A percentile compares a stretch with the other conserved stretches of the same genome.
phyloP scores from a whole-genome alignment of 495 filamentous ascomycete species.

The Penicillium dipodomyicola region DNA sequence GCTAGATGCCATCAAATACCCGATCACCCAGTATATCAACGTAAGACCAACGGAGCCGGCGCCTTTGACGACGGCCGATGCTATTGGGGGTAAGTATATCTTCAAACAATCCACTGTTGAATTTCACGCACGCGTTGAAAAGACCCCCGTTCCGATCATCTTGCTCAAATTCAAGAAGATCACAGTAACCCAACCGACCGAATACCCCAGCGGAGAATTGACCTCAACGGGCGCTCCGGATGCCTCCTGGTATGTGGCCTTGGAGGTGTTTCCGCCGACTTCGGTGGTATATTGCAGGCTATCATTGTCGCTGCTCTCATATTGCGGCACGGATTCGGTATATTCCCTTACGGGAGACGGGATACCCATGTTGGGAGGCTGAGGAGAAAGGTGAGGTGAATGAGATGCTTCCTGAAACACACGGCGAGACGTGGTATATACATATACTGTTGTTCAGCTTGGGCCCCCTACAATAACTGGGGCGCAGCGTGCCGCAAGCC shows the following conservation, averaged over 20 bases:
- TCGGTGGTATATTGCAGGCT: conserved; percentile 50
- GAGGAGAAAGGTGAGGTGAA: neutral
- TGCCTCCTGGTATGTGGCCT: conserved; percentile 60
- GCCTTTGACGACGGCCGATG: conserved; percentile 48
- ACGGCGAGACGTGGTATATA: neutral
- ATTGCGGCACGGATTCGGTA: neutral
- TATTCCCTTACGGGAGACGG: neutral
- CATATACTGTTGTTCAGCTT: neutral
- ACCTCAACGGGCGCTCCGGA: conserved; percentile 61
- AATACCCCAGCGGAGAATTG: conserved; percentile 58
- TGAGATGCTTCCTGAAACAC: no score
- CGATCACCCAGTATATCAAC: conserved; percentile 61
- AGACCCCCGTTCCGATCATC: conserved; percentile 67
- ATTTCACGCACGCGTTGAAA: conserved; percentile 55
- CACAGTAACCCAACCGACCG: conserved; percentile 53
- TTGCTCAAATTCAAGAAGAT: conserved; percentile 62
- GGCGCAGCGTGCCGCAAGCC: neutral
- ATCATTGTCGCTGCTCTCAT: conserved; percentile 30
- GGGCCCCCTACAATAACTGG: neutral
- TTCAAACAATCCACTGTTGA: no score
- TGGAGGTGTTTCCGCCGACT: conserved; percentile 54
- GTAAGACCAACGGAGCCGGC: conserved; percentile 59
- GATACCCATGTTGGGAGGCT: neutral
- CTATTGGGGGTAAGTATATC: neutral
- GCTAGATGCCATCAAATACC: conserved; percentile 50